These are phyloP conservation scores for Cicer cuneatum DNA, from an alignment of 306 rosid species.

Conservation along the genomic window DNA sequence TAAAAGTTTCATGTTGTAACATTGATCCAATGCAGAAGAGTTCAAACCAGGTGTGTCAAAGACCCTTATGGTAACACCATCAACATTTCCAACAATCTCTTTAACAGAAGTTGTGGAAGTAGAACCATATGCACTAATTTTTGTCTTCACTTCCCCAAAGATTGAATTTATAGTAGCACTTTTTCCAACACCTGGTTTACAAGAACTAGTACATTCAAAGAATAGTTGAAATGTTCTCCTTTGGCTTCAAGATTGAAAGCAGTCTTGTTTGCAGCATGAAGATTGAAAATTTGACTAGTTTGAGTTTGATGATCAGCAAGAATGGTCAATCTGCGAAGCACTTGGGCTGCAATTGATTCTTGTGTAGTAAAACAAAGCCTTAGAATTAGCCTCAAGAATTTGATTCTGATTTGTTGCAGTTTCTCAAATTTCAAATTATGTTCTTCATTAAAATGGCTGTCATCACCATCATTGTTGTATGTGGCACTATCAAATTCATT, in stretches of 20 bases:
- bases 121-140: conserved; percentile 76
- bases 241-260: not conserved
- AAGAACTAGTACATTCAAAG: conserved; percentile 83
- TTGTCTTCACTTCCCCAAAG: conserved; percentile 80
- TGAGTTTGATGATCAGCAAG: conserved; percentile 62
- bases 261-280: conserved; percentile 67
- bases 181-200: conserved; percentile 91
- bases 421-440: conserved; percentile 70
- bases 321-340: conserved; percentile 70
- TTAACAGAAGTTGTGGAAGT: conserved; percentile 74
- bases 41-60: conserved; percentile 91
- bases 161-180: conserved; percentile 96
- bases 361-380: conserved; percentile 76
- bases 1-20: conserved; percentile 62
- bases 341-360: conserved; percentile 80
- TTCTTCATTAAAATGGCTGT: conserved; percentile 69
- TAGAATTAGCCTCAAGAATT: conserved; percentile 75
- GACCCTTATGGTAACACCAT: conserved; percentile 76
- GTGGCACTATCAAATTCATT: no score
- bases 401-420: conserved; percentile 75
- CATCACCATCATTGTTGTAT: conserved; percentile 39
- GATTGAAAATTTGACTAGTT: conserved; percentile 58
- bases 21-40: conserved; percentile 76
- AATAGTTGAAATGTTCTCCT: conserved; percentile 61
- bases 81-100: conserved; percentile 80